phyloP scores from a whole-genome alignment of 768 basidiomycete species.

The Dentipellis sp. region DNA sequence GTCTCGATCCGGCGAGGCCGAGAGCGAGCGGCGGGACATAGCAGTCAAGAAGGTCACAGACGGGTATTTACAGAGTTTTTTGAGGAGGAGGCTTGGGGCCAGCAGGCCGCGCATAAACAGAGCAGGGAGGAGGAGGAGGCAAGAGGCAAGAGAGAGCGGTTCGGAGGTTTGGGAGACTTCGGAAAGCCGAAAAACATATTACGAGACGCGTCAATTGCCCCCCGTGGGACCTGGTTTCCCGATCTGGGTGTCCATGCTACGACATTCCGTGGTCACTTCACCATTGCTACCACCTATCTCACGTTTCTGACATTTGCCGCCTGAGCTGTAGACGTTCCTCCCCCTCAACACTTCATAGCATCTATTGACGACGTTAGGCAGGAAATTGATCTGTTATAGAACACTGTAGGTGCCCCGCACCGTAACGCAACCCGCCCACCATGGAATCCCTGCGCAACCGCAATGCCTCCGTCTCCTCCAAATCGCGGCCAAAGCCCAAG shows the following conservation, averaged over 20 bases:
- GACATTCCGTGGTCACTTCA: no score
- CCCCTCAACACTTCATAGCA: no score
- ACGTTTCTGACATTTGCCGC: no score
- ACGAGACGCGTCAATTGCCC: not conserved
- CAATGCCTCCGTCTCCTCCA: slow-evolving; percentile 15
- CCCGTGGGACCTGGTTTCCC: no score
- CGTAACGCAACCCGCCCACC: not conserved
- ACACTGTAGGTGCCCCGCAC: no score
- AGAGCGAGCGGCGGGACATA: slow-evolving; percentile 14
- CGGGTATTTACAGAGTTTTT: not conserved
- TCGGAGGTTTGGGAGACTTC: not conserved
- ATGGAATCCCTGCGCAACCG: slow-evolving; percentile 27
- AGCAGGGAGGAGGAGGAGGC: not conserved
- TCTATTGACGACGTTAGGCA: no score
- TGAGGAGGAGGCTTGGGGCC: not conserved
- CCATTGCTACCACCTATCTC: no score
- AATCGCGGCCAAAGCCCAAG: slow-evolving; percentile 2
- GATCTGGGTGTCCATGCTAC: no score
- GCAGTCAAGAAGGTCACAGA: not conserved
- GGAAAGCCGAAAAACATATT: not conserved
- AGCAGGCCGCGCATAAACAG: not conserved
- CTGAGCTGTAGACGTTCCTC: no score
- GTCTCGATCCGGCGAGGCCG: slow-evolving; percentile 3
- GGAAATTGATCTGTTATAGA: no score
- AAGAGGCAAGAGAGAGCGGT: not conserved